Evolutionary conservation across 2,329 filamentous ascomycete genomes (phyloP).

Genomic region (Phaeosphaeriaceae sp.): DNA sequence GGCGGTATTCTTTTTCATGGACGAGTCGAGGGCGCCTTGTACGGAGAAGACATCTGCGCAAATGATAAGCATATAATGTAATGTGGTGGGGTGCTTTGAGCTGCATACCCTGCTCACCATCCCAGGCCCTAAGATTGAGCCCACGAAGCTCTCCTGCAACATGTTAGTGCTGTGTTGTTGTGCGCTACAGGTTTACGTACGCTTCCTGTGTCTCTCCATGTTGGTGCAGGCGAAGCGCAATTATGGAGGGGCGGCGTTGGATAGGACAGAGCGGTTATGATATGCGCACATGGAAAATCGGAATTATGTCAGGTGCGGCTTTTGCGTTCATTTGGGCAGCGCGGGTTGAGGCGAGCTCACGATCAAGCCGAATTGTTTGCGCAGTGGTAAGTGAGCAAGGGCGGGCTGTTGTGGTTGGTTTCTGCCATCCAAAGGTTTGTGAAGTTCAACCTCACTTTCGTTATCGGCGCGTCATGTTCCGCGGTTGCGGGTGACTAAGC

Average conservation of each 20-base stretch:
- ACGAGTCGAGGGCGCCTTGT: constrained; percentile 84
- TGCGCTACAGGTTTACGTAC: constrained; percentile 35
- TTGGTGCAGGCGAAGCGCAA: constrained; percentile 38
- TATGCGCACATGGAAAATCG: constrained; percentile 45
- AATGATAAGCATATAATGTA: constrained; percentile 23
- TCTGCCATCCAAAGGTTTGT: constrained; percentile 12
- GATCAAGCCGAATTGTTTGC: constrained; percentile 23
- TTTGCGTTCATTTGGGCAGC: constrained; percentile 43
- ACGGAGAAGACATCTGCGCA: constrained; percentile 76
- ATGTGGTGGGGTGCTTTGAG: constrained; percentile 13
- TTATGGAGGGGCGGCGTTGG: constrained; percentile 43
- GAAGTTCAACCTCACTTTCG: constrained; percentile 28
- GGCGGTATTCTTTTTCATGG: constrained; percentile 96
- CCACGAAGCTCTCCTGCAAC: constrained; percentile 82
- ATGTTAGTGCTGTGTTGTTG: constrained; percentile 24
- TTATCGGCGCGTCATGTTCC: constrained; percentile 24
- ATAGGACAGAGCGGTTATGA: constrained; percentile 41
- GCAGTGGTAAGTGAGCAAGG: constrained; percentile 17
- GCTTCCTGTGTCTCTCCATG: constrained; percentile 60
- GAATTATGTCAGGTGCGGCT: constrained; percentile 40
- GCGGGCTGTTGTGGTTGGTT: constrained; percentile 11
- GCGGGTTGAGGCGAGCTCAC: constrained; percentile 28
- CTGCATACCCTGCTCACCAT: constrained; percentile 78
- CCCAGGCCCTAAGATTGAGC: constrained; percentile 87
- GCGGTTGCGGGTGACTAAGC: constrained; percentile 20